Base-by-base conservation (phyloP, 2,329 filamentous ascomycete genomes). In the Rutstroemia sp. region DNA sequence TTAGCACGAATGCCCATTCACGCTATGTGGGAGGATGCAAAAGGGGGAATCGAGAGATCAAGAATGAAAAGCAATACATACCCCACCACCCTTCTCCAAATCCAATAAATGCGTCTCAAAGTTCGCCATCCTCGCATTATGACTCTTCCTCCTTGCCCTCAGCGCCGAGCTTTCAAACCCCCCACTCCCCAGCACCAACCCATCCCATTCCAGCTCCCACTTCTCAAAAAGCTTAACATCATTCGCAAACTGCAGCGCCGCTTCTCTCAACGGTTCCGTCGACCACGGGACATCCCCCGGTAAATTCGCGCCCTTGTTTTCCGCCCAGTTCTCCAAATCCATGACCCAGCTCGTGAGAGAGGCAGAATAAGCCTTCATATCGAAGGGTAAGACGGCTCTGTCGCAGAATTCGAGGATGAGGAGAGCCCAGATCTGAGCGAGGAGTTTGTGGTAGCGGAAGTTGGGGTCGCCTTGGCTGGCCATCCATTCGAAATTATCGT, bases 401-500 rank as follows among this genome's bases (percentile, higher is more conserved):
- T 96, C 91, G 1, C 88, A 79, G 12, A 96, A 79, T 65, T 97
- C 92, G 19, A 96, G 81, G 53, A 94, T 80, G n/a, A 97, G 75
- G 3, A 97, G 76, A 1, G 84, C 84, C 72, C 89, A 86, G 42
- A 97, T 76, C 71, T 96, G 84, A 10, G 83, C 89, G 58, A 97
- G 80, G 5, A 88, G 73, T 42, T 78, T 80, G 73, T 97, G 94
- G 68, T 95, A 94, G 10, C 78, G 71, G 67, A 96, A 96, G 1
- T 81, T 85, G 0, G 90, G 90, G 69, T 99, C 94, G 21, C 88
- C 86, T 58, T 88, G 83, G 39, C 78, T 79, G 25, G 84, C 77
- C 79, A 97, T 89, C 85, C 90, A 92, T 46, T 91, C 86, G 64
- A 88, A 92, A 54, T 84, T 95, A 68, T 97, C 92, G 72, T 95